A percentile compares a stretch with the other conserved stretches of the same genome.
phyloP scores from a whole-genome alignment of 257 asterid genomes.

The Agastache rugosa region DNA sequence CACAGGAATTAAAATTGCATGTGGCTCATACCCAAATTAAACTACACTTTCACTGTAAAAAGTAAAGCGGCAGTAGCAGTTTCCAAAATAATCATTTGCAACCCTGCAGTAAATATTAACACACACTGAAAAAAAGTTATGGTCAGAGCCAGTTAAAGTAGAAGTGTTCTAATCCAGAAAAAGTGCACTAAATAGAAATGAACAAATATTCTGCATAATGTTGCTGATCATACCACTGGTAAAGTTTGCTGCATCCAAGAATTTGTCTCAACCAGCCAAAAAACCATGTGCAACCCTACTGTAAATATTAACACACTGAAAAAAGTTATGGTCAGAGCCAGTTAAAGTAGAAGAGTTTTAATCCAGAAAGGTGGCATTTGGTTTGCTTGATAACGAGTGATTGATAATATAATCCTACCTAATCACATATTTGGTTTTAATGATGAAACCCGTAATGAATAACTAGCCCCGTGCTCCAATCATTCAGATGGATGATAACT shows the following conservation, averaged over 20 bases:
- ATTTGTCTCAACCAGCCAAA: conserved; percentile 29
- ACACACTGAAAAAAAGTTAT: not conserved
- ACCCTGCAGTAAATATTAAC: conserved; percentile 8
- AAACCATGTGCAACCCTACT: conserved; percentile 16
- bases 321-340: not conserved
- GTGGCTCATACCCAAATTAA: not conserved
- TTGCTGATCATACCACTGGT: conserved; percentile 34
- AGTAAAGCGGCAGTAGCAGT: not conserved
- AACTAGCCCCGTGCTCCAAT: too few relatives aligned
- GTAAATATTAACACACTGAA: not conserved
- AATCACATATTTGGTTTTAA: too few relatives aligned
- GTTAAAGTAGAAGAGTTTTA: conserved; percentile 3
- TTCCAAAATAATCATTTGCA: conserved; percentile 15
- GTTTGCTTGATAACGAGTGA: too few relatives aligned
- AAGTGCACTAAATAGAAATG: conserved; percentile 12
- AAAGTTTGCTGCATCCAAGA: conserved; percentile 15
- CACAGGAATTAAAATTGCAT: conserved; percentile 16
- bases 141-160: not conserved
- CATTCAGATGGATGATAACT: too few relatives aligned
- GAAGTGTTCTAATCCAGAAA: conserved; percentile 10
- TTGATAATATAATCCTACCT: too few relatives aligned
- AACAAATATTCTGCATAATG: conserved; percentile 15
- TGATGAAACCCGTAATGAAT: too few relatives aligned
- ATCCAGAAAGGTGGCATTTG: too few relatives aligned
- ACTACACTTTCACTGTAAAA: not conserved